Conservation (phyloP, 2,329 filamentous ascomycete species). For the Fusarium succisae region DNA sequence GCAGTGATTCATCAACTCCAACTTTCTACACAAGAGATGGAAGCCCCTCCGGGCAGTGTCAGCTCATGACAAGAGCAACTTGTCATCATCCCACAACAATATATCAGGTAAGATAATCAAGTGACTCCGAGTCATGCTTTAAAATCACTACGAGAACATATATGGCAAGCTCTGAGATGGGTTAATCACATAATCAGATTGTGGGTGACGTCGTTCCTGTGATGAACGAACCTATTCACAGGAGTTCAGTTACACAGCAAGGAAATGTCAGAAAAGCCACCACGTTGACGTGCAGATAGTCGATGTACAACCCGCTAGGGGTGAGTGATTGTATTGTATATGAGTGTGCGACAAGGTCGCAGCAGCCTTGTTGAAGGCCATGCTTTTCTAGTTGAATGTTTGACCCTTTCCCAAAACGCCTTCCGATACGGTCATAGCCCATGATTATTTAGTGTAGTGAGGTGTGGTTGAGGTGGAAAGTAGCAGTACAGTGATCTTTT, state of each 20-base stretch:
- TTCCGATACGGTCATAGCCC: constrained; percentile 39
- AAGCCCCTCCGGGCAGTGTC: not conserved
- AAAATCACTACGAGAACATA: not conserved
- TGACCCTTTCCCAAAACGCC: constrained; percentile 39
- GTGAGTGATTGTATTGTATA: constrained; percentile 23
- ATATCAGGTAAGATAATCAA: not conserved
- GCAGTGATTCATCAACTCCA: constrained; percentile 7
- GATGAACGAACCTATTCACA: not conserved
- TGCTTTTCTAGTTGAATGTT: constrained; percentile 44
- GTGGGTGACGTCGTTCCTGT: not conserved
- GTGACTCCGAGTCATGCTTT: not conserved
- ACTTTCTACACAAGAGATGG: not conserved
- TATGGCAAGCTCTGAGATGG: not conserved
- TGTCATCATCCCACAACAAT: not conserved
- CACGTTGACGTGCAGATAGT: not conserved
- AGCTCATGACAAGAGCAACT: not conserved
- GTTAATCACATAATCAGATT: not conserved
- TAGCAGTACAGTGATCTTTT: constrained; percentile 4
- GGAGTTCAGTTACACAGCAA: constrained; percentile 7
- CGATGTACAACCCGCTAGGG: constrained; percentile 13
- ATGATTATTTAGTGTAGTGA: constrained; percentile 37
- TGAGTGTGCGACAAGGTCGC: constrained; percentile 21
- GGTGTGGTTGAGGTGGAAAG: constrained; percentile 17
- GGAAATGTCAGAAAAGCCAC: not conserved
- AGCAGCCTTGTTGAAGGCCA: constrained; percentile 43